Conservation (phyloP, 768 basidiomycete species). For the Coprinopsis cinerea region DNA sequence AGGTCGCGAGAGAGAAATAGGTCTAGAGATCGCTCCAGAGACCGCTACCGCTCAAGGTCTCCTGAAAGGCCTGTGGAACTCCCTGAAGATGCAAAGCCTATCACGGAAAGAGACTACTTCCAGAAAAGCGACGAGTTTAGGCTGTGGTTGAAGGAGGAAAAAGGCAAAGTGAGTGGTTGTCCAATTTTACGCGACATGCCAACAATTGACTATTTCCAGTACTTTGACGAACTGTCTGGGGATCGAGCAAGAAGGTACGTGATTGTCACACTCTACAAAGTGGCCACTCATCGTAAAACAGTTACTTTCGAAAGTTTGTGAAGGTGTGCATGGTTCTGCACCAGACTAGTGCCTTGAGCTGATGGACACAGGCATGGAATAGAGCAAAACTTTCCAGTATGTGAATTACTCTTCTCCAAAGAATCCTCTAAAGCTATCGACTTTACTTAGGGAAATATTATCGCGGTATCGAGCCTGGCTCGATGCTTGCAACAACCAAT, state of each 20-base stretch:
- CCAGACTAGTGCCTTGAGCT: background rate
- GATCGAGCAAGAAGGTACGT: slow-evolving; percentile 73
- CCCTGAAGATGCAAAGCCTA: slow-evolving; percentile 52
- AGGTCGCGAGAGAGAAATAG: slow-evolving; percentile 21
- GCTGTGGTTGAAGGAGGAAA: slow-evolving; percentile 74
- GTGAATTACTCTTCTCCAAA: slow-evolving; percentile 13
- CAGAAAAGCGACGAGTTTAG: slow-evolving; percentile 83
- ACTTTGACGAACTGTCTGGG: slow-evolving; percentile 80
- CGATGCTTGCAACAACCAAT: slow-evolving; percentile 54
- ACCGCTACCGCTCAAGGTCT: slow-evolving; percentile 37
- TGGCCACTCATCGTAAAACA: slow-evolving; percentile 31
- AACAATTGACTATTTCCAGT: slow-evolving; percentile 36
- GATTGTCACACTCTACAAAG: slow-evolving; percentile 11
- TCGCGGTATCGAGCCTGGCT: slow-evolving; percentile 50
- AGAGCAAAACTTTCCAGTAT: slow-evolving; percentile 64
- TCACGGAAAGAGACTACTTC: slow-evolving; percentile 85
- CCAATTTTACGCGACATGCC: background rate
- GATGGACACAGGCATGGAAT: slow-evolving; percentile 64
- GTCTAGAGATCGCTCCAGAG: slow-evolving; percentile 19
- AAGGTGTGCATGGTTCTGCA: slow-evolving; percentile 41
- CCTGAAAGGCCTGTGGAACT: slow-evolving; percentile 39
- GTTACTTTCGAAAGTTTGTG: slow-evolving; percentile 92
- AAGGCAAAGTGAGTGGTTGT: slow-evolving; percentile 33
- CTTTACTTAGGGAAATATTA: slow-evolving; percentile 28
- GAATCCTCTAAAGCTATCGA: background rate